These are phyloP conservation scores for Croton laevigatus DNA, from an alignment of 441 rosid species.

Conservation along the genomic window DNA sequence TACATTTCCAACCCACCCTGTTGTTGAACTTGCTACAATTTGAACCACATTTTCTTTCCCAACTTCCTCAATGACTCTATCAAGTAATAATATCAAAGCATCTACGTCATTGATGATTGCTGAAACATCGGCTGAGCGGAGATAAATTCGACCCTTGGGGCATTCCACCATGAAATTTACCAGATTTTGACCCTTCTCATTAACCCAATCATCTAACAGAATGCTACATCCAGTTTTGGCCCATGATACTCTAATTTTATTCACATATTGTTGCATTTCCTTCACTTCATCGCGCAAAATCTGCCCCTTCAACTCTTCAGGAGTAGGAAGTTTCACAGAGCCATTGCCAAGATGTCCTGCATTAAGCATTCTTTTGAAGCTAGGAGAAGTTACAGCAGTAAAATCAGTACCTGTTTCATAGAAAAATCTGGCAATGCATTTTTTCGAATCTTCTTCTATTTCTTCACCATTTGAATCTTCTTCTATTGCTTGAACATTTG, in stretches of 20 bases:
- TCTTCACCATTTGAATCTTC: background rate
- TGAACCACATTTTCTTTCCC: constrained; percentile 54
- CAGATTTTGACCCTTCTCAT: constrained; percentile 39
- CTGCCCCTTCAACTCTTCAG: constrained; percentile 43
- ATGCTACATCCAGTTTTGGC: constrained; percentile 52
- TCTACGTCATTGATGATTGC: constrained; percentile 18
- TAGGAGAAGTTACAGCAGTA: constrained; percentile 33
- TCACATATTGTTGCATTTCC: constrained; percentile 34
- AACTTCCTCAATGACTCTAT: constrained; percentile 38
- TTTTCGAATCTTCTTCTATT: constrained; percentile 23
- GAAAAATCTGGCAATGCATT: constrained; percentile 46
- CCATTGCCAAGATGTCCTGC: constrained; percentile 17
- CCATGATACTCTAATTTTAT: constrained; percentile 45
- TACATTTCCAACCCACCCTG: constrained; percentile 42
- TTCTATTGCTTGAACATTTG: constrained; percentile 5
- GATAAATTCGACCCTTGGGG: constrained; percentile 46
- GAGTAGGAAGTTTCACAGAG: constrained; percentile 32
- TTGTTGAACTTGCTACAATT: constrained; percentile 37
- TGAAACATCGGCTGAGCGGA: constrained; percentile 44
- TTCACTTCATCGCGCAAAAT: constrained; percentile 37
- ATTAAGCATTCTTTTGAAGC: constrained; percentile 43
- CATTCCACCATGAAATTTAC: constrained; percentile 48
- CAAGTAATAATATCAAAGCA: constrained; percentile 36
- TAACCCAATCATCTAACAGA: constrained; percentile 58
- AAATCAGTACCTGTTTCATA: constrained; percentile 45